Percentiles rank a stretch among this genome's conserved stretches.
Evolutionary conservation across 352 stramenopile genomes (phyloP).

Genomic region (Phytophthora sojae): DNA sequence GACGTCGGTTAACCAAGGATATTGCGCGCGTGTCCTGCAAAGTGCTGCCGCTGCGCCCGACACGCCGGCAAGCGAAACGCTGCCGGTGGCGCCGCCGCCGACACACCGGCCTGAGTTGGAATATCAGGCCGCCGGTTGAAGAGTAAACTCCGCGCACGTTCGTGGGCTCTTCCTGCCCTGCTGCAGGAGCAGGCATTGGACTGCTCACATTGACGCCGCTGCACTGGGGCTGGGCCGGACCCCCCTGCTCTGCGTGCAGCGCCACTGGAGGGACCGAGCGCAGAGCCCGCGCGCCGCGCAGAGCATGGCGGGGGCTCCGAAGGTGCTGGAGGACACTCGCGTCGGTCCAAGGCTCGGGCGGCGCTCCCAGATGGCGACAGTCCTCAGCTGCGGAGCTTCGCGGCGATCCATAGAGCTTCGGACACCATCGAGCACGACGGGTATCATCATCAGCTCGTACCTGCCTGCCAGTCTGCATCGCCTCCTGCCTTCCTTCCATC

Average conservation of each 20-base stretch:
- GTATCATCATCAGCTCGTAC: neutral
- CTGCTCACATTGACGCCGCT: neutral
- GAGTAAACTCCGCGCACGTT: conserved; percentile 33
- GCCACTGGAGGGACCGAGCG: conserved; percentile 34
- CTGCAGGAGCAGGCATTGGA: conserved; percentile 1
- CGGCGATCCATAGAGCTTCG: neutral
- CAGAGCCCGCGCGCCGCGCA: conserved; percentile 17
- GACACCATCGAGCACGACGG: no score
- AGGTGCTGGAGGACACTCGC: neutral
- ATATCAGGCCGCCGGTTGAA: conserved; percentile 36
- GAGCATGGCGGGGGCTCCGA: conserved; percentile 4
- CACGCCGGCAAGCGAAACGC: neutral
- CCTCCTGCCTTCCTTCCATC: neutral
- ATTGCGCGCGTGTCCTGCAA: no score
- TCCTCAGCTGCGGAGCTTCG: neutral
- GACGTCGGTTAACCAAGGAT: no score
- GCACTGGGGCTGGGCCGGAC: no score
- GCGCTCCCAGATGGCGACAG: neutral
- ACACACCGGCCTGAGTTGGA: conserved; percentile 26
- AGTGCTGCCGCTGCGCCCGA: neutral
- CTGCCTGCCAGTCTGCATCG: neutral
- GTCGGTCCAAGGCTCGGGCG: neutral
- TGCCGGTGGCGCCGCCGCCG: neutral
- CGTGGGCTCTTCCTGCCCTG: conserved; percentile 18
- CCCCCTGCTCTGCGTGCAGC: conserved; percentile 1